phyloP scores from a whole-genome alignment of 371 early-diverging fungal species.

The Lichtheimia ornata region DNA sequence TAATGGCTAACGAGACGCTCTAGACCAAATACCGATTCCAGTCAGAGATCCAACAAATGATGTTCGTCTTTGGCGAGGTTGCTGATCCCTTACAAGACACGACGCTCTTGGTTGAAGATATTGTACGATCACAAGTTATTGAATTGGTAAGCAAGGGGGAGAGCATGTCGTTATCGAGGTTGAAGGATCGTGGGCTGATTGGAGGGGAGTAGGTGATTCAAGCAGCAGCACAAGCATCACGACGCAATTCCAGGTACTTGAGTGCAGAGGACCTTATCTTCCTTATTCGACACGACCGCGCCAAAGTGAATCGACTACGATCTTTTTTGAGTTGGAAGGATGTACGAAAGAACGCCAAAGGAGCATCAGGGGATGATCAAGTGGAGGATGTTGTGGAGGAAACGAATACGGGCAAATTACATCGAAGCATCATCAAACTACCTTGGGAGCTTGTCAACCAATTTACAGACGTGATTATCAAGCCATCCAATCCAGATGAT shows the following conservation, averaged over 20 bases:
- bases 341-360: slow-evolving; percentile 89
- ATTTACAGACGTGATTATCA: slow-evolving; percentile 68
- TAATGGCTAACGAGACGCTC: no score
- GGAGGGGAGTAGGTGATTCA: slow-evolving; percentile 64
- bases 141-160: slow-evolving; percentile 72
- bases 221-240: slow-evolving; percentile 84
- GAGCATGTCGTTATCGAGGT: background rate
- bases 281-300: slow-evolving; percentile 92
- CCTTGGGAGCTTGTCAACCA: slow-evolving; percentile 89
- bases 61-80: slow-evolving; percentile 97
- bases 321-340: slow-evolving; percentile 96
- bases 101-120: slow-evolving; percentile 88
- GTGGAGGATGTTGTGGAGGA: slow-evolving; percentile 75
- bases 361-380: slow-evolving; percentile 60
- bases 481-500: slow-evolving; percentile 63
- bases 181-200: background rate
- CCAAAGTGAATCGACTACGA: slow-evolving; percentile 87
- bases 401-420: slow-evolving; percentile 62
- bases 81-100: slow-evolving; percentile 88
- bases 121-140: slow-evolving; percentile 92
- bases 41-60: slow-evolving; percentile 94
- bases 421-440: slow-evolving; percentile 81
- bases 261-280: slow-evolving; percentile 95
- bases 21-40: slow-evolving; percentile 43
- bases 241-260: slow-evolving; percentile 81